Percentiles rank a stretch among this genome's conserved stretches.
These are phyloP conservation scores for Zymoseptoria pseudotritici DNA, from an alignment of 2,329 filamentous ascomycete species.

Conservation along the genomic window DNA sequence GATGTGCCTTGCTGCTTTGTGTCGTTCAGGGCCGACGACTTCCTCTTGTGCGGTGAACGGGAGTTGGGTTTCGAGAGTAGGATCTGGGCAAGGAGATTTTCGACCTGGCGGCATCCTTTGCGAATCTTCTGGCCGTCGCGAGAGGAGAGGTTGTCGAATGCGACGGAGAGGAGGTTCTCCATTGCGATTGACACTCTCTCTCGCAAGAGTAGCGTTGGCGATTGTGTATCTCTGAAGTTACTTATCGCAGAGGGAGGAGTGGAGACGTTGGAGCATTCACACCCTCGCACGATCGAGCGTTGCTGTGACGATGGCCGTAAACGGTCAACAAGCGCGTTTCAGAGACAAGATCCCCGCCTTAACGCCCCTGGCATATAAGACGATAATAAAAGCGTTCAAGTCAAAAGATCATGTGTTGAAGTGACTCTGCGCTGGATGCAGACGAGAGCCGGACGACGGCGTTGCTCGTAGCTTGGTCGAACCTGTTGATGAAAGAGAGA, in stretches of 20 bases:
- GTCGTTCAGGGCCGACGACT: constrained; percentile 28
- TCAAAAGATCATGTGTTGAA: background rate
- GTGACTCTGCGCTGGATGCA: background rate
- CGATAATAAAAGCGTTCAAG: background rate
- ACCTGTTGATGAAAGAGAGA: no score
- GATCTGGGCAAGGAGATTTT: constrained; percentile 88
- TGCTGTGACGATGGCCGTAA: no score
- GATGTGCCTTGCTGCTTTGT: constrained; percentile 18
- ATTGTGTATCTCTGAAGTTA: background rate
- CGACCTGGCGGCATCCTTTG: constrained; percentile 88
- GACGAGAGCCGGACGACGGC: no score
- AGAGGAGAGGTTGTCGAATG: constrained; percentile 93
- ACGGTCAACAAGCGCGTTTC: background rate
- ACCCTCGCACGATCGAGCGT: no score
- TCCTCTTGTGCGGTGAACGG: constrained; percentile 32
- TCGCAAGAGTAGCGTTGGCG: background rate
- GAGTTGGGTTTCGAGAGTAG: constrained; percentile 58
- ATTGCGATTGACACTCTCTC: constrained; percentile 42
- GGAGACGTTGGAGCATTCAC: background rate
- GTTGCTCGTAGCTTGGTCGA: background rate
- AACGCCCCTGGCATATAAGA: background rate
- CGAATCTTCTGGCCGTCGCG: constrained; percentile 84
- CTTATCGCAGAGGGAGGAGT: background rate
- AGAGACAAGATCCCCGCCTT: background rate
- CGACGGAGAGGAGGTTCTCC: constrained; percentile 85